A percentile compares a stretch with the other conserved stretches of the same genome.
These are phyloP conservation scores for Epichloe coenophiala DNA, from an alignment of 2,329 filamentous ascomycete species.

Conservation along the genomic window DNA sequence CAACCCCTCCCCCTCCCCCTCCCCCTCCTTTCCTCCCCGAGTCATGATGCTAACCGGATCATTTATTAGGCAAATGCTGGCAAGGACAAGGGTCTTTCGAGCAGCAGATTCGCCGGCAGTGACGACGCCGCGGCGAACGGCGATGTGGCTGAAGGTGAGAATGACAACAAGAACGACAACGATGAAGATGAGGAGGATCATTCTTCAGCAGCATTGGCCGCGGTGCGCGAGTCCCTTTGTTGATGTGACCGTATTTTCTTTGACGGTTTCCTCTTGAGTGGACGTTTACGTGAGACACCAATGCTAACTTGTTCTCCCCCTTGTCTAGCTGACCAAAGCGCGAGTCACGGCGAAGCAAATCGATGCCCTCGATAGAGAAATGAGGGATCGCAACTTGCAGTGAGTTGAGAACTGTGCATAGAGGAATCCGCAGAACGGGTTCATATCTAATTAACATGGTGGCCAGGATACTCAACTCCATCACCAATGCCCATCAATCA, in stretches of 20 bases:
- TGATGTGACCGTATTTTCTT: slow-evolving; percentile 20
- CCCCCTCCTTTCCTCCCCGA: background rate
- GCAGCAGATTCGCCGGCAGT: slow-evolving; percentile 38
- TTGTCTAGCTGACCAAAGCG: slow-evolving; percentile 29
- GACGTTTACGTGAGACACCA: background rate
- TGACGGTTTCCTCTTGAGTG: slow-evolving; percentile 10
- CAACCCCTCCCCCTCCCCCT: no score
- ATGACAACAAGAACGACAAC: slow-evolving; percentile 36
- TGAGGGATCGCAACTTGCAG: slow-evolving; percentile 40
- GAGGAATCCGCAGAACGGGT: background rate
- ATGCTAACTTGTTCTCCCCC: slow-evolving; percentile 8
- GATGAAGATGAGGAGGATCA: slow-evolving; percentile 36
- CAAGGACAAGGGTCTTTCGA: slow-evolving; percentile 36
- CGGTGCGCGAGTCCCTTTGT: slow-evolving; percentile 46
- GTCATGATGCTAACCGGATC: background rate
- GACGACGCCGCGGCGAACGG: slow-evolving; percentile 21
- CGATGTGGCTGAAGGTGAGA: slow-evolving; percentile 42
- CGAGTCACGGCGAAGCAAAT: slow-evolving; percentile 34
- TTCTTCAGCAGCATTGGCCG: slow-evolving; percentile 52
- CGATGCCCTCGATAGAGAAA: slow-evolving; percentile 40
- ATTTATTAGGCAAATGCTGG: slow-evolving; percentile 32
- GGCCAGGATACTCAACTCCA: slow-evolving; percentile 11
- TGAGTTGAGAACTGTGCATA: slow-evolving; percentile 10
- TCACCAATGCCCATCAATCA: slow-evolving; percentile 10
- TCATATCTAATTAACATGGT: background rate